Base-by-base conservation (phyloP, 2,329 filamentous ascomycete genomes). In the Apiospora rasikravindrae region DNA sequence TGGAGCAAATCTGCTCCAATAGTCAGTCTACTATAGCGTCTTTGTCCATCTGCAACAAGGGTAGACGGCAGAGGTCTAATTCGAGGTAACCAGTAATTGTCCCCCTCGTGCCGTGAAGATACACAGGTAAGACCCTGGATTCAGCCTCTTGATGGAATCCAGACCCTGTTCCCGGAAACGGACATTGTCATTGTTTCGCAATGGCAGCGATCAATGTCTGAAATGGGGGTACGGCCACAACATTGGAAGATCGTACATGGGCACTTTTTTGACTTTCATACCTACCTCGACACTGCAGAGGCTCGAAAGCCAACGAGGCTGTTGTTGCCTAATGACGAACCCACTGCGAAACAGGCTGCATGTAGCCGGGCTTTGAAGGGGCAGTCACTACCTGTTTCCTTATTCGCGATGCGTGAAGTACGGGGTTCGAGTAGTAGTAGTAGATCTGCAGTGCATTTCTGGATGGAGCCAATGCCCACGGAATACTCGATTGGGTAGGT, bases 401-500 rank as follows among this genome's bases (percentile, higher is more conserved):
- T 33, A 64, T 37, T 40, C 33, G 10, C 22, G n/a, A 10, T n/a
- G 57, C 40, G 22, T 40, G 57, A 64, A n/a, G 33, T n/a, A 24
- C 57, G 33, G 57, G 29, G 53, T 37, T 61, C 24, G 22, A 51
- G 47, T 22, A 22, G n/a, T 22, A 22, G n/a, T 8, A 57, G 45
- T 22, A 37, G 26, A 61, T 29, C 29, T 61, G 29, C 53, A 61
- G 16, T 61, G 29, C 53, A 37, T n/a, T 61, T 61, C 29, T 61
- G 53, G 53, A 61, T 33, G 16, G 53, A n/a, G 57, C 57, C 57
- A n/a, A 64, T 40, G 33, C 57, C 57, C 57, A 24, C 33, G 57
- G 57, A 40, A n/a, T 64, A 40, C 57, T 64, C 33, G n/a, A 64
- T 64, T 24, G 57, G 57, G 57, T 64, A 64, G 57, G 57, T 40